Percentiles rank a stretch among this genome's conserved stretches.
Evolutionary conservation across 352 stramenopile genomes (phyloP).

Genomic region (Pythium dissimile): DNA sequence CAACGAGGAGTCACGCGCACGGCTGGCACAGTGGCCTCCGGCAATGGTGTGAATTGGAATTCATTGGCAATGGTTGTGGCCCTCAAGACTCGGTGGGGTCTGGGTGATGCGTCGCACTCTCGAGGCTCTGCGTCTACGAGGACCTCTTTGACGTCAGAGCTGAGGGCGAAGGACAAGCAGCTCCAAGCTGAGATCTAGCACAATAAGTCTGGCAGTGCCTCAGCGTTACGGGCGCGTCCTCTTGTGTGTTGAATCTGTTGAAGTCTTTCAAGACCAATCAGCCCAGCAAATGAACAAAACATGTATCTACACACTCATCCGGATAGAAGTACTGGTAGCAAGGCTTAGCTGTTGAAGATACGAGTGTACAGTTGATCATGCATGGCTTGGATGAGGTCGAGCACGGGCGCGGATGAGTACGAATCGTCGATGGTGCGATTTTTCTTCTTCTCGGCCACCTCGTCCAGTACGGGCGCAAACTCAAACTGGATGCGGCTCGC

Average conservation of each 20-base stretch:
- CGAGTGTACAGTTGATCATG: constrained; percentile 88
- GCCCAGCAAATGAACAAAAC: neutral
- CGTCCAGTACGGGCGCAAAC: constrained; percentile 40
- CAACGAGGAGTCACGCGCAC: constrained; percentile 8
- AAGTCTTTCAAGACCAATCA: constrained; percentile 14
- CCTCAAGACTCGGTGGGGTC: too few species aligned
- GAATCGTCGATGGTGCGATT: constrained; percentile 57
- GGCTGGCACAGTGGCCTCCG: neutral
- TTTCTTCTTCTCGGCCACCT: constrained; percentile 61
- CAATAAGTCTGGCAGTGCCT: constrained; percentile 27
- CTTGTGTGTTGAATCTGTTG: constrained; percentile 24
- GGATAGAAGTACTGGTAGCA: neutral
- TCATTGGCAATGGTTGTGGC: too few species aligned
- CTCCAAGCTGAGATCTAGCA: constrained; percentile 5
- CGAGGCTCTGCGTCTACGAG: too few species aligned
- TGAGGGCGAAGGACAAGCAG: constrained; percentile 5
- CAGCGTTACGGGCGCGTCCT: constrained; percentile 24
- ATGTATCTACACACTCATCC: neutral
- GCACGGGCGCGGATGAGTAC: constrained; percentile 73
- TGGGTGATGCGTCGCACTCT: too few species aligned
- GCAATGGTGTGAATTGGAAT: too few species aligned
- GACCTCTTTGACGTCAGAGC: neutral
- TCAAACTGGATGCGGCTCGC: constrained; percentile 68
- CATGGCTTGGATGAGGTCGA: constrained; percentile 80
- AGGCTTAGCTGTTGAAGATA: constrained; percentile 76